Base-by-base conservation (phyloP, 2,329 filamentous ascomycete species). In the Colletotrichum viniferum region DNA sequence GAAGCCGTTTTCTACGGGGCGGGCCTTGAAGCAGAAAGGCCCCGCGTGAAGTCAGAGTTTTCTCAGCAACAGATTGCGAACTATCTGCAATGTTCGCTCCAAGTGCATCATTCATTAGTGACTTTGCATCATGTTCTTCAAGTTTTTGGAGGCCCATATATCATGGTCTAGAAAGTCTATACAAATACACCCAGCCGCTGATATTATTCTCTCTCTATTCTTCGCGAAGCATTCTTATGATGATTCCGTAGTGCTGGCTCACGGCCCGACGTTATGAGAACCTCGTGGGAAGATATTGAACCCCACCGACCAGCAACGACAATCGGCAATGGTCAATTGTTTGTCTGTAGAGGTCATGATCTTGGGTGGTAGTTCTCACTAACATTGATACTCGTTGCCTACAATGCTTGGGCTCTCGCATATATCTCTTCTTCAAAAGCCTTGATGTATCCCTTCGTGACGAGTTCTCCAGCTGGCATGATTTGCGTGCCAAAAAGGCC, bases 401-500 rank as follows among this genome's bases (percentile, higher is more conserved):
- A 24, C 32, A 32, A 43, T 7, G 36, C 30, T 16, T 62, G 55
- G 14, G 74, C 78, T 78, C 79, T 80, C 65, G 76, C 77, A 77
- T 88, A 87, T 5, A 88, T 77, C 18, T 82, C 84, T 24, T 80
- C 80, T 78, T 87, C 85, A 65, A 84, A 86, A 58, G 79, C 76
- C 16, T 74, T 78, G 63, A 83, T 82, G 71, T 86, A 79, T 62
- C 79, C 77, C 69, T 82, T 81, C 26, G 80, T 81, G 69, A 79
- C 80, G 10, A 38, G 12, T 79, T 89, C 86, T 9, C 83, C 86
- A 1, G 83, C 79, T 16, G 86, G 86, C 63, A 83, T 65, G 7
- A 87, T 78, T 78, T 88, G 86, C 75, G 83, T 84, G 1, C 82
- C 85, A 77, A 86, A 86, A 24, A 85, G 79, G 12, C 84, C 82